Evolutionary conservation across 768 basidiomycete genomes (phyloP), one percentile per base, ranked within the genome.

Genomic region (Baorangia bicolor): DNA sequence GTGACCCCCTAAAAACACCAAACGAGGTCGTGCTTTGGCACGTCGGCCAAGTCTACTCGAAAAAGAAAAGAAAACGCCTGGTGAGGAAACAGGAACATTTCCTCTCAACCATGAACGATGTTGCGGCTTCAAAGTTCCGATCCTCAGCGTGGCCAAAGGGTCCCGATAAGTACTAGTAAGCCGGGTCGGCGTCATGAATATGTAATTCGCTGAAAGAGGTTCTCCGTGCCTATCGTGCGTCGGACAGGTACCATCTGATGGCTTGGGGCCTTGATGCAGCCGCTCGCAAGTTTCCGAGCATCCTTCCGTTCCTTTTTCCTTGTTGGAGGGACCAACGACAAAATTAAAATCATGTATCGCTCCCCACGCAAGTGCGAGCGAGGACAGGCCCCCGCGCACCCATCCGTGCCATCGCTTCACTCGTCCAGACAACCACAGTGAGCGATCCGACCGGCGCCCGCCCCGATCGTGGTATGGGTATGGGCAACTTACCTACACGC

Each of bases 181-280:
- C 23, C 23, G 21, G 23, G 30, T 21, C 41, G 8, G 33, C 21
- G 10, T 37, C 20, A 4, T 37, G 30, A 30, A 40, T 23, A 42
- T 27, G 41, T 1, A 21, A 5, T 8, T 35, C 34, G 16, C 51
- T 16, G 34, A 35, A 34, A 28, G 16, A 34, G 10, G 25, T 13
- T 33, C 7, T 40, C 27, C 31, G 55, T 58, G 13, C 49, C 38
- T 46, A 28, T 40, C 49, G 28, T 35, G 10, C 27, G 28, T 31
- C 5, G 13, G 40, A 37, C 41, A 51, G 57, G 57, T 28, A 59
- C 57, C 12, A 18, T 51, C 23, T 46, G 57, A 46, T 51, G 31
- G 31, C 30, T 2, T 12, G 20, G n/a, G 21, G 37, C n/a, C 28
- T 30, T 8, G 27, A 49, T 49, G 2, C 11, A 21, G 20, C 11